A percentile compares a stretch with the other conserved stretches of the same genome.
phyloP scores from a whole-genome alignment of 1,284 basidiomycete species.

The Heterobasidion parviporum region DNA sequence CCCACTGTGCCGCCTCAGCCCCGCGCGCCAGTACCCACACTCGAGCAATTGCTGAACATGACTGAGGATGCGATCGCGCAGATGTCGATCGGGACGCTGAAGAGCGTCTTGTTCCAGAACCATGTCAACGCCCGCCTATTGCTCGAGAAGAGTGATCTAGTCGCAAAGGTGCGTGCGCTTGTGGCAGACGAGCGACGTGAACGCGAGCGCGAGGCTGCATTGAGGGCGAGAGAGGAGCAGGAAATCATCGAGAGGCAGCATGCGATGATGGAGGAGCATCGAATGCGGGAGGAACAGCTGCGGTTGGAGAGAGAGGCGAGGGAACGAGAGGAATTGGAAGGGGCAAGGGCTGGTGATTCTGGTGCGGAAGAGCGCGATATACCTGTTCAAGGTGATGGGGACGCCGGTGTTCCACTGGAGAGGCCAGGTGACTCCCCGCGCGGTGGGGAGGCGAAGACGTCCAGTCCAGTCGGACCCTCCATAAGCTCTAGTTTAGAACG shows the following conservation, averaged over 20 bases:
- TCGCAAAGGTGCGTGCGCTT: slow-evolving; percentile 55
- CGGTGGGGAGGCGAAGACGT: not conserved
- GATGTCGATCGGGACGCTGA: slow-evolving; percentile 19
- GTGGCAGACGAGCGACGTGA: slow-evolving; percentile 60
- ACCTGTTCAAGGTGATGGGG: not conserved
- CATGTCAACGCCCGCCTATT: slow-evolving; percentile 55
- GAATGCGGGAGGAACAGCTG: slow-evolving; percentile 28
- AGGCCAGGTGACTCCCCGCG: too few species aligned
- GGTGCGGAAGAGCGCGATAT: not conserved
- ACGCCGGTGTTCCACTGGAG: too few species aligned
- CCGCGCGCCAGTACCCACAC: slow-evolving; percentile 30
- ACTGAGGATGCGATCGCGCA: slow-evolving; percentile 16
- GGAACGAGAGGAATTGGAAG: slow-evolving; percentile 11
- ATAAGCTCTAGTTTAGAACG: slow-evolving; percentile 44
- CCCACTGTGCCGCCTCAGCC: slow-evolving; percentile 18
- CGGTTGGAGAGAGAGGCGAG: slow-evolving; percentile 23
- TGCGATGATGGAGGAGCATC: slow-evolving; percentile 23
- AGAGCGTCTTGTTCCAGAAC: slow-evolving; percentile 68
- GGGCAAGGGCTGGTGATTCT: not conserved
- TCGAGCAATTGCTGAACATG: slow-evolving; percentile 62
- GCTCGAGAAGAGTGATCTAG: slow-evolving; percentile 69
- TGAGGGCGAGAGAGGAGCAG: slow-evolving; percentile 30
- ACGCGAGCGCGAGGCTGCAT: slow-evolving; percentile 41
- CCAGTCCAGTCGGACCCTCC: slow-evolving; percentile 9
- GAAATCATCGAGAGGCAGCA: slow-evolving; percentile 28